phyloP scores from a whole-genome alignment of 352 stramenopile species.

The Phytophthora podocarpi region DNA sequence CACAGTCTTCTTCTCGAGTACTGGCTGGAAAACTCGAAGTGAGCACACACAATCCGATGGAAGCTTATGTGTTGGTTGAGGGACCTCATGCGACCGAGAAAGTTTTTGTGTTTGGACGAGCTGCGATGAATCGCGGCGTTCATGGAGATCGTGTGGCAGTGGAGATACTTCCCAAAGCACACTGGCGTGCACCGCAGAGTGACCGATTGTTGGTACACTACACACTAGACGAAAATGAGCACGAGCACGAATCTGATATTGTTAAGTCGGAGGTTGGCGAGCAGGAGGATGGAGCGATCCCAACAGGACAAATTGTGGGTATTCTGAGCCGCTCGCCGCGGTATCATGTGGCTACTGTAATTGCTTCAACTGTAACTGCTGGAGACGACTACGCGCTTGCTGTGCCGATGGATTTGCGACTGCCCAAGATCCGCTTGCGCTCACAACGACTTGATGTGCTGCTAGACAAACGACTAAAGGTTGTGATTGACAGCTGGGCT shows the following conservation, averaged over 20 bases:
- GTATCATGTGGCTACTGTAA: conserved; percentile 76
- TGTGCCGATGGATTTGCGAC: conserved; percentile 82
- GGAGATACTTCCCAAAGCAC: conserved; percentile 81
- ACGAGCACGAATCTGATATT: conserved; percentile 32
- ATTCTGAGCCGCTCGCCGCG: conserved; percentile 77
- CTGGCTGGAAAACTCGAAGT: conserved; percentile 68
- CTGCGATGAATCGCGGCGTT: conserved; percentile 96
- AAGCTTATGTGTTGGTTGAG: conserved; percentile 74
- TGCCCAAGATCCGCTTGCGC: conserved; percentile 82
- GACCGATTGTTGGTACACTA: conserved; percentile 79
- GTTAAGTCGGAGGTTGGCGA: conserved; percentile 6
- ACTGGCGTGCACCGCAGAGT: conserved; percentile 79
- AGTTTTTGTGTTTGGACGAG: conserved; percentile 75
- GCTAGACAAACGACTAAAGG: conserved; percentile 80
- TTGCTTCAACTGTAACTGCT: conserved; percentile 60
- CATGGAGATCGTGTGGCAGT: conserved; percentile 98
- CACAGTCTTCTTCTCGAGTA: conserved; percentile 29
- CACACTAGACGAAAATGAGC: conserved; percentile 46
- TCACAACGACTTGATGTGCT: conserved; percentile 78
- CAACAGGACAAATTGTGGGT: conserved; percentile 85
- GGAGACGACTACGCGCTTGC: conserved; percentile 77
- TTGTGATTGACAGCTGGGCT: conserved; percentile 83
- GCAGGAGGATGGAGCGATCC: conserved; percentile 40
- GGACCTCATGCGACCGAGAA: conserved; percentile 47
- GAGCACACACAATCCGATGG: conserved; percentile 73